phyloP scores from a whole-genome alignment of 1,284 basidiomycete genomes.

The Veloboletus limbatus region DNA sequence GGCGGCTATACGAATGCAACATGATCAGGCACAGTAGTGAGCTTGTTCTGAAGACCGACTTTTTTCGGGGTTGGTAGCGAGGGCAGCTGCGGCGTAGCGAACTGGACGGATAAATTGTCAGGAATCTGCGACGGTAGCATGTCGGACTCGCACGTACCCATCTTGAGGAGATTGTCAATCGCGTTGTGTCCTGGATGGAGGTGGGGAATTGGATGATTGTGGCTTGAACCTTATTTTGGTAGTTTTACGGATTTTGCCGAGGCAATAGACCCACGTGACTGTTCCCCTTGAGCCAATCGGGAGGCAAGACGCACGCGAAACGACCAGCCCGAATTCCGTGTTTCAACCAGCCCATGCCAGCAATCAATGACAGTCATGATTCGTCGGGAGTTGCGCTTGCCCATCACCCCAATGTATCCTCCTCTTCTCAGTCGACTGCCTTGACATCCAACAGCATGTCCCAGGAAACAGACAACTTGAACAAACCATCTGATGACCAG shows the following conservation, averaged over 20 bases:
- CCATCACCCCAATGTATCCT: slow-evolving; percentile 28
- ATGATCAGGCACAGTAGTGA: not conserved
- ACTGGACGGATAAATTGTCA: slow-evolving; percentile 46
- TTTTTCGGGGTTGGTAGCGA: slow-evolving; percentile 90
- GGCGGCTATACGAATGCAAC: slow-evolving; percentile 56
- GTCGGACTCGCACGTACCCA: slow-evolving; percentile 28
- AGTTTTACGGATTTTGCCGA: slow-evolving; percentile 34
- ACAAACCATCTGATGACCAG: slow-evolving; percentile 31
- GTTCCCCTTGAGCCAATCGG: not conserved
- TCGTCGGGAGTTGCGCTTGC: slow-evolving; percentile 15
- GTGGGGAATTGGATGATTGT: slow-evolving; percentile 12
- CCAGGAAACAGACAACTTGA: slow-evolving; percentile 25
- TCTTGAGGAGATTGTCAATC: slow-evolving; percentile 34
- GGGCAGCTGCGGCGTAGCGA: slow-evolving; percentile 86
- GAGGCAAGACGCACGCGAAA: not conserved
- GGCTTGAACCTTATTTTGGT: slow-evolving; percentile 36
- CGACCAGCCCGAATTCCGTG: not conserved
- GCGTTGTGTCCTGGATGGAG: slow-evolving; percentile 11
- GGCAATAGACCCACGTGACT: not conserved
- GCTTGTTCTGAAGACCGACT: slow-evolving; percentile 50
- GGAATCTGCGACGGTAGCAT: not conserved
- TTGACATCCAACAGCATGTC: slow-evolving; percentile 24
- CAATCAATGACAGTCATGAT: slow-evolving; percentile 31
- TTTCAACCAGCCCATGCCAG: slow-evolving; percentile 24
- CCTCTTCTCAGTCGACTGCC: slow-evolving; percentile 33